phyloP scores from a whole-genome alignment of 345 rosid species.

The Eucalyptus decipiens region DNA sequence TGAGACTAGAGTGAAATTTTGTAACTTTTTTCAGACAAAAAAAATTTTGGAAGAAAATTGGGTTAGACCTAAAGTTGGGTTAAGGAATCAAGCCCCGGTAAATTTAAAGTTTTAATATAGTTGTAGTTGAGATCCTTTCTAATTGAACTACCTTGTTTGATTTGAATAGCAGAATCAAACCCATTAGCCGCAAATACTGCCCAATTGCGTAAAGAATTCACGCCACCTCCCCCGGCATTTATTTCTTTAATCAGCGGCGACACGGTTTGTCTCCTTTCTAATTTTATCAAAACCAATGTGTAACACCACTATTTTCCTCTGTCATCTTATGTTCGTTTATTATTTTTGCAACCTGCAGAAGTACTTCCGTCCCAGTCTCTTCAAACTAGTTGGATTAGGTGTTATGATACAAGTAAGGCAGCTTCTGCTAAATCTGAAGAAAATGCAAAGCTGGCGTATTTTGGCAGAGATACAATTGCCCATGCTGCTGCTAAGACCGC shows the following conservation, averaged over 20 bases:
- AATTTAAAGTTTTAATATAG: neutral
- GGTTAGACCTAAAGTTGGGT: neutral
- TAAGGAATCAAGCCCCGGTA: neutral
- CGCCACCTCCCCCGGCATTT: neutral
- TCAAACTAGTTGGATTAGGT: neutral
- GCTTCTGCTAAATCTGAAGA: neutral
- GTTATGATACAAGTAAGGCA: neutral
- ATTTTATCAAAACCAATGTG: neutral
- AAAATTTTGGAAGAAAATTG: fast-evolving
- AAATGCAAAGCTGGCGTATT: neutral
- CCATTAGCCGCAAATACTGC: neutral
- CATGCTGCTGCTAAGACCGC: neutral
- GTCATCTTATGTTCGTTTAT: neutral
- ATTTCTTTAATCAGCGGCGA: neutral
- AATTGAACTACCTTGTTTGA: neutral
- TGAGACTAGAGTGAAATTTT: neutral
- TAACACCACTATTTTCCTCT: neutral
- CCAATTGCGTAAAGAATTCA: neutral
- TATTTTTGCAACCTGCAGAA: neutral
- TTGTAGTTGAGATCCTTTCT: neutral
- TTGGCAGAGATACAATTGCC: neutral
- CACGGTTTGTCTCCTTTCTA: neutral
- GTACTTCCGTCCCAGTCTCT: neutral
- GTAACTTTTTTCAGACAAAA: neutral
- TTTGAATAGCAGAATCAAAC: neutral